These are phyloP conservation scores for Rhytidiadelphus loreus DNA, from an alignment of 225 moss, liverwort and hornwort species.

Conservation along the genomic window DNA sequence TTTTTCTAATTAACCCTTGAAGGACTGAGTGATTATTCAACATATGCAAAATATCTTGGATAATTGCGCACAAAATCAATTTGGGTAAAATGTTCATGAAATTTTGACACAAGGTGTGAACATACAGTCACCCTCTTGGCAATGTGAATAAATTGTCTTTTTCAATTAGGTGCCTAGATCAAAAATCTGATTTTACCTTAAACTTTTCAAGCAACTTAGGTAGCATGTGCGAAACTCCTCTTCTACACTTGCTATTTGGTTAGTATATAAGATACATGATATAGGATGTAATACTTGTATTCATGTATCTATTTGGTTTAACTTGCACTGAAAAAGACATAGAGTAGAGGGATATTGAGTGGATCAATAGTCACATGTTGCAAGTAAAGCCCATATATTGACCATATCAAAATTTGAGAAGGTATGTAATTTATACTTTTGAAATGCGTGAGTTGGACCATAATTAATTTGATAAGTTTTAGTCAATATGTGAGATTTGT, in stretches of 20 bases:
- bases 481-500: neutral
- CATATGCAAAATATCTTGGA: neutral
- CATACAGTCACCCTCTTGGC: fast-evolving
- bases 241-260: neutral
- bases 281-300: neutral
- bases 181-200: neutral
- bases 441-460: neutral
- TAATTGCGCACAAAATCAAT: too few relatives aligned
- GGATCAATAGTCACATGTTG: neutral
- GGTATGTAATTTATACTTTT: neutral
- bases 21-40: neutral
- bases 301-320: neutral
- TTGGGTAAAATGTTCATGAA: too few relatives aligned
- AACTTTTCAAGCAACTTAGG: neutral
- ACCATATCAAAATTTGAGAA: neutral
- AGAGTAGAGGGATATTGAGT: fast-evolving
- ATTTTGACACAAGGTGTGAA: neutral
- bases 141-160: neutral
- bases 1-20: too few relatives aligned
- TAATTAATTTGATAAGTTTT: neutral
- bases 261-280: neutral
- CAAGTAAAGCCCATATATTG: neutral
- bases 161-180: fast-evolving
- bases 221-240: neutral
- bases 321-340: fast-evolving